Evolutionary conservation across 1,284 basidiomycete species (phyloP).

Genomic region (Mycosarcoma maydis): DNA sequence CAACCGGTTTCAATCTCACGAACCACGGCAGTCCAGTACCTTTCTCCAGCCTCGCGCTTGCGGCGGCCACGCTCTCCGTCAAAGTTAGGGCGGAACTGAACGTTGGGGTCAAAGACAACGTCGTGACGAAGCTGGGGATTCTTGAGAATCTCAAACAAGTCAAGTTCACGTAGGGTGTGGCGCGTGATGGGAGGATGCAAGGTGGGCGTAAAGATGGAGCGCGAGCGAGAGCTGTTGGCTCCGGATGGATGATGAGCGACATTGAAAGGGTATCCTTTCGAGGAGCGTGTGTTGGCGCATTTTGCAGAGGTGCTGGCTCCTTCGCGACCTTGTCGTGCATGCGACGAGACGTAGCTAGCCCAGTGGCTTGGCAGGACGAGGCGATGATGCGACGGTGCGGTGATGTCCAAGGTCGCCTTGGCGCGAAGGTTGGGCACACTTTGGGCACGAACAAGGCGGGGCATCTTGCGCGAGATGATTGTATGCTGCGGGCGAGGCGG

Average conservation of each 20-base stretch:
- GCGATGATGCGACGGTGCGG: slow-evolving; percentile 31
- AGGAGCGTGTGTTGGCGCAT: slow-evolving; percentile 2
- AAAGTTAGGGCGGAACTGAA: slow-evolving; percentile 68
- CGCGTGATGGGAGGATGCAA: slow-evolving; percentile 82
- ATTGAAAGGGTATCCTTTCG: slow-evolving; percentile 20
- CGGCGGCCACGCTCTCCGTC: slow-evolving; percentile 72
- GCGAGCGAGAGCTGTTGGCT: slow-evolving; percentile 23
- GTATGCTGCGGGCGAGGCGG: slow-evolving; percentile 19
- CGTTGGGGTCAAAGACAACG: slow-evolving; percentile 76
- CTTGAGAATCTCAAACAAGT: slow-evolving; percentile 83
- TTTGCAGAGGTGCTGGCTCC: slow-evolving; percentile 1
- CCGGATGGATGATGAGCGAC: slow-evolving; percentile 14
- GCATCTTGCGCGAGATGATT: slow-evolving; percentile 10
- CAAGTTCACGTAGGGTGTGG: slow-evolving; percentile 82
- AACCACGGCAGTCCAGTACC: slow-evolving; percentile 84
- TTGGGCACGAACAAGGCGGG: slow-evolving; percentile 38
- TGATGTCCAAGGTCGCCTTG: slow-evolving; percentile 39
- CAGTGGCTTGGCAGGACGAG: slow-evolving; percentile 40
- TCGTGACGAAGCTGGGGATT: slow-evolving; percentile 92
- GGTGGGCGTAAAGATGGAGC: slow-evolving; percentile 70
- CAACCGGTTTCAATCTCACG: slow-evolving; percentile 83
- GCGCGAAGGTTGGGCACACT: slow-evolving; percentile 51
- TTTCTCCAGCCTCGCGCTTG: slow-evolving; percentile 79
- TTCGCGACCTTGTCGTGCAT: slow-evolving; percentile 21
- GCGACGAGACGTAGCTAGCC: slow-evolving; percentile 26